phyloP scores from a whole-genome alignment of 805 yeast genomes.

The Priceomyces medius region DNA sequence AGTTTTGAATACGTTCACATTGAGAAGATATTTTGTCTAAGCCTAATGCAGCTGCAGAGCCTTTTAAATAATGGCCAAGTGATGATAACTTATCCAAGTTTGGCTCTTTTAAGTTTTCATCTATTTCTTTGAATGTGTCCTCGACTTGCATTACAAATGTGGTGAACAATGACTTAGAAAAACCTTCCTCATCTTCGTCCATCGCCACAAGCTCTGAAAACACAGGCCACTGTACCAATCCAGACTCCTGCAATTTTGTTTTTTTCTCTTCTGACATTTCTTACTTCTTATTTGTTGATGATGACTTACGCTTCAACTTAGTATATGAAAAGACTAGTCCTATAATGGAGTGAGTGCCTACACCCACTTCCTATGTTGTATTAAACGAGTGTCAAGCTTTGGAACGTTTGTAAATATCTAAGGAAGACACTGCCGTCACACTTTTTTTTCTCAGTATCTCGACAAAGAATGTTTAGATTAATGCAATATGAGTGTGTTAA shows the following conservation, averaged over 20 bases:
- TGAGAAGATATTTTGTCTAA: conserved; percentile 75
- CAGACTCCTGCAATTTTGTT: conserved; percentile 45
- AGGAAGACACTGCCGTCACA: background rate
- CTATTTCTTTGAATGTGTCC: conserved; percentile 74
- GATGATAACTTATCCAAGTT: conserved; percentile 61
- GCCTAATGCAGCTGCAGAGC: conserved; percentile 94
- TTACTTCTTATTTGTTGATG: background rate
- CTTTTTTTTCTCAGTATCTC: background rate
- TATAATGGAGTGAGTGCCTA: background rate
- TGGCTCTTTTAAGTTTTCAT: conserved; percentile 46
- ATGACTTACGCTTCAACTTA: background rate
- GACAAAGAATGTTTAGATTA: conserved; percentile 1
- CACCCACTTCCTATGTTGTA: background rate
- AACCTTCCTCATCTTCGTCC: conserved; percentile 97
- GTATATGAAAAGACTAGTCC: background rate
- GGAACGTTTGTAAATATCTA: background rate
- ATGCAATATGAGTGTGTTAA: background rate
- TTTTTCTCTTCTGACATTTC: conserved; percentile 17
- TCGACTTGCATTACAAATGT: conserved; percentile 89
- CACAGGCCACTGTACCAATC: conserved; percentile 83
- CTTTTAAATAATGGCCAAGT: conserved; percentile 90
- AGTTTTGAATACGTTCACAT: conserved; percentile 92
- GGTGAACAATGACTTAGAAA: conserved; percentile 71
- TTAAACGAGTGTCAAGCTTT: conserved; percentile 1
- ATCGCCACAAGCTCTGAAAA: conserved; percentile 84